Evolutionary conservation across 2,329 filamentous ascomycete species (phyloP), one percentile per base, ranked within the genome.

Genomic region (Stachybotrys chlorohalonatus): DNA sequence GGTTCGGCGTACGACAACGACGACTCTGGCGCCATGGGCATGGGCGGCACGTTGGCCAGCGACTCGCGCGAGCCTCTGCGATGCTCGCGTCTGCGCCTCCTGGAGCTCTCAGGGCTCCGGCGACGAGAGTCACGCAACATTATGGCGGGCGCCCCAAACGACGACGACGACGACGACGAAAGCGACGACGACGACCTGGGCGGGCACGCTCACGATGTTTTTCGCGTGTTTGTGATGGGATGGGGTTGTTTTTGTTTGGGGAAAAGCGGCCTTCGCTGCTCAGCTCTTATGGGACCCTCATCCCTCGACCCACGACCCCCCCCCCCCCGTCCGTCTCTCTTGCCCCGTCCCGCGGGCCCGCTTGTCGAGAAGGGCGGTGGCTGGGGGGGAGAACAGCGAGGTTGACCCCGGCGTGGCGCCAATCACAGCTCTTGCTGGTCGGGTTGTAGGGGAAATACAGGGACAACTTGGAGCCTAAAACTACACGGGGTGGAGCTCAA

Each of bases 61-160:
- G 60, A 56, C 50, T 70, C 66, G 61, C 65, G 67, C 54, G 65
- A 61, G 56, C 63, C 64, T 62, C 65, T 64, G 62, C 66, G 64
- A 47, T 57, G 56, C 55, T 70, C 65, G 57, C 64, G 63, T 61
- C 64, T 66, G 72, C 78, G 77, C 66, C 79, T 76, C 66, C 76
- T 73, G 65, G 74, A 75, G 72, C 75, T 75, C 62, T 81, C 79
- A 55, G 76, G 77, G 70, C 79, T 82, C 72, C 79, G 76, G 64
- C 75, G 77, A 67, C 78, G 78, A 69, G 74, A 71, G 65, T 77
- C 74, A 72, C 75, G 73, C 77, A 80, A 77, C 77, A 78, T 81
- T 66, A 66, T 72, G 60, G 60, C 64, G 64, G 60, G 60, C 55
- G 52, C 47, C 39, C 47, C 31, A 53, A 45, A 15, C 32, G 55